Evolutionary conservation across 768 basidiomycete species (phyloP).

Genomic region (Dioszegia hungarica): DNA sequence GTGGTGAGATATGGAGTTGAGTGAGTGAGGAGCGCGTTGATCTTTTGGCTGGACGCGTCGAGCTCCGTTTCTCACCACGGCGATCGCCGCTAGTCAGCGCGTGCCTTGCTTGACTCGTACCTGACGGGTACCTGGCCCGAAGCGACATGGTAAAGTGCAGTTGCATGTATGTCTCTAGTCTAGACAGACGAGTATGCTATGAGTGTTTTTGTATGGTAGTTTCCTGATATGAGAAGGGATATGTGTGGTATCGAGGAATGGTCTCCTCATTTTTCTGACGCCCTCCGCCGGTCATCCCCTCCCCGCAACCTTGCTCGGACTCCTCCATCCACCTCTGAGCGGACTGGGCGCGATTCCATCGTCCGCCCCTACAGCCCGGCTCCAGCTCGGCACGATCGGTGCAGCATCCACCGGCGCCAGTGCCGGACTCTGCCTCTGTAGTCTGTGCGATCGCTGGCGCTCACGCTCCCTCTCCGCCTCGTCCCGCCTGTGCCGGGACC

Average conservation of each 20-base stretch:
- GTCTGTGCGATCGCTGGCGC: not conserved
- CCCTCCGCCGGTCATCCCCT: not conserved
- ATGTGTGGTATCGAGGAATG: not conserved
- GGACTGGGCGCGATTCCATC: conserved; percentile 9
- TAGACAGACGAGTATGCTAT: not conserved
- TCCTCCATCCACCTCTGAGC: not conserved
- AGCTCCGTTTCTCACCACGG: not conserved
- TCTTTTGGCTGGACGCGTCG: not conserved
- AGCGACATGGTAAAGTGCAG: too few species aligned
- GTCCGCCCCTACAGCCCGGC: conserved; percentile 2
- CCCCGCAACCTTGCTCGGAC: not conserved
- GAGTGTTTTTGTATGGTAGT: not conserved
- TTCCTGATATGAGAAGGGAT: not conserved
- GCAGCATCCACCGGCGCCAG: conserved; percentile 6
- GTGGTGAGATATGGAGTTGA: too few species aligned
- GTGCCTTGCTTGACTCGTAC: too few species aligned
- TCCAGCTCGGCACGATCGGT: conserved; percentile 28
- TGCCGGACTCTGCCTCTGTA: conserved; percentile 5
- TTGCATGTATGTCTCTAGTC: too few species aligned
- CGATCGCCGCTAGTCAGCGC: conserved; percentile 5
- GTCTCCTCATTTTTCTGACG: not conserved
- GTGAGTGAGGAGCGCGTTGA: not conserved
- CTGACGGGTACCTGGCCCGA: too few species aligned
- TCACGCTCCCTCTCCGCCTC: conserved; percentile 13
- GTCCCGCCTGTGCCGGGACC: conserved; percentile 28